Evolutionary conservation across 176 grass and related monocot genomes (phyloP).

Genomic region (Alloteropsis semialata): DNA sequence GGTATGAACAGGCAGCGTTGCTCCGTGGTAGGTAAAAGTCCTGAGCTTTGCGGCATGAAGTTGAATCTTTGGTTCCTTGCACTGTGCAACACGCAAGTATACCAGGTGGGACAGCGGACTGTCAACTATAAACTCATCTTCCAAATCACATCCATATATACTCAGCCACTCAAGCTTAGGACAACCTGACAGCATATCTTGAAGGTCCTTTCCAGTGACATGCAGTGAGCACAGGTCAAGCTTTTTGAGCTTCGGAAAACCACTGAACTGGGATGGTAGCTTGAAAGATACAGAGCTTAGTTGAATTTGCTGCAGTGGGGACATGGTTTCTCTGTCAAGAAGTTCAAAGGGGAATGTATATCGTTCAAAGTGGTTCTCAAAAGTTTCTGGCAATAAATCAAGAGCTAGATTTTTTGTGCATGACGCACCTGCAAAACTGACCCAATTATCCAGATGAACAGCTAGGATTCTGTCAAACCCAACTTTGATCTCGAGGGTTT

Average conservation of each 20-base stretch:
- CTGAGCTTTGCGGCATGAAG: neutral
- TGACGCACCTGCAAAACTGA: neutral
- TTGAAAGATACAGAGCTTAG: slow-evolving; percentile 17
- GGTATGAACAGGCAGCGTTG: neutral
- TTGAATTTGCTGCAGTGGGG: neutral
- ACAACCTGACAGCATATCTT: slow-evolving; percentile 8
- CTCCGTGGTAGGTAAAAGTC: neutral
- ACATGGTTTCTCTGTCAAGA: neutral
- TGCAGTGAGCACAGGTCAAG: neutral
- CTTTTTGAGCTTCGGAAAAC: slow-evolving; percentile 15
- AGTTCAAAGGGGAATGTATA: slow-evolving; percentile 14
- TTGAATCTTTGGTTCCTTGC: neutral
- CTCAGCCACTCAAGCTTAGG: slow-evolving; percentile 26
- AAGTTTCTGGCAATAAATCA: neutral
- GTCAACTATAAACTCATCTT: slow-evolving; percentile 2
- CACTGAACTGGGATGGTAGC: neutral
- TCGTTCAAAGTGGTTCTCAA: neutral
- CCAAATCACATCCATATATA: neutral
- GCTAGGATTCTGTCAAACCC: neutral
- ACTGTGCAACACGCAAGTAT: neutral
- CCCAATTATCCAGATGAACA: slow-evolving; percentile 29
- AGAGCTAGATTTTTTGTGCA: neutral
- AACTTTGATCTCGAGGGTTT: slow-evolving; percentile 12
- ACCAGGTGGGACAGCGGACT: neutral
- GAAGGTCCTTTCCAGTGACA: neutral